Base-by-base conservation (phyloP, 2,329 filamentous ascomycete species). In the Bretziella fagacearum region DNA sequence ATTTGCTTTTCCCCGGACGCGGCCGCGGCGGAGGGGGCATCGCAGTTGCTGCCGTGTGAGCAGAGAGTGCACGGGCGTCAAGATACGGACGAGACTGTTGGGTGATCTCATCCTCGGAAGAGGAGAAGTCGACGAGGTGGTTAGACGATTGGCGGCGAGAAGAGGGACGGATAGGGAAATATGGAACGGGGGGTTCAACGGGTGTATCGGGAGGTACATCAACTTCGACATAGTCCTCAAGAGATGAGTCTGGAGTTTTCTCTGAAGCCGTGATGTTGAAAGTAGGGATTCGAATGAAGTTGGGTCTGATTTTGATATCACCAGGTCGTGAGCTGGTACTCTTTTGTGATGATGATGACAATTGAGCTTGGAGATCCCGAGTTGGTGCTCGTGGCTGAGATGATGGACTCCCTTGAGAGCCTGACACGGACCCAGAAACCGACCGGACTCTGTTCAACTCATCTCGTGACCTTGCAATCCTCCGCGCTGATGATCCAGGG, bases 191-290 rank as follows among this genome's bases (percentile, higher is more conserved):
- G 13, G 6, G 13, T 8, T 33, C 30, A 15, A 20, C 20, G 5
- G 25, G 25, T 2, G 25, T 30, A 18, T 17, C 27, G 10, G 6
- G 18, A 29, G 15, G 17, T 15, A 30, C 40, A 20, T 43, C 40
- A 43, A 43, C n/a, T 20, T 43, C 25, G 13, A 30, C 15, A 43
- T 43, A 43, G 26, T 43, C 40, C n/a, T n/a, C 15, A 23, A 43
- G 15, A 6, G 25, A 20, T 11, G 11, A 11, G 7, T 22, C 27
- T 15, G 40, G 20, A n/a, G n/a, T n/a, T n/a, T n/a, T n/a, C n/a
- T n/a, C n/a, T n/a, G n/a, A n/a, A n/a, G n/a, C n/a, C n/a, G n/a
- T n/a, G n/a, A n/a, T n/a, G n/a, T n/a, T n/a, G n/a, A n/a, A n/a
- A n/a, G n/a, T 23, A 23, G 18, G 18, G 8, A 10, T 10, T 17